phyloP scores from a whole-genome alignment of 768 basidiomycete genomes.

The Rhizopogon vesiculosus region DNA sequence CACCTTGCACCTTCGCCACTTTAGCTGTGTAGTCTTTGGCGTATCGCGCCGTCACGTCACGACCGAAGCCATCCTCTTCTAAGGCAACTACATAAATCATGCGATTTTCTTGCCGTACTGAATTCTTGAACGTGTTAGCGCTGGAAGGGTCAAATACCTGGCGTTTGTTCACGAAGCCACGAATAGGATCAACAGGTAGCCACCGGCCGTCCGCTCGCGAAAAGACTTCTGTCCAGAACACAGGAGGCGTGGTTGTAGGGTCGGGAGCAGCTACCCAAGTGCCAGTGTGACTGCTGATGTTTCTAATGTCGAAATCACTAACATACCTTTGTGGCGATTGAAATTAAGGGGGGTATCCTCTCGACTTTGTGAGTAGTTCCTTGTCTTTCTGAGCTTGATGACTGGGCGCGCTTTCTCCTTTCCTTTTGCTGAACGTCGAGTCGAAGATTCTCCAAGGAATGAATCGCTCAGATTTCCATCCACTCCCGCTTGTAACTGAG shows the following conservation, averaged over 20 bases:
- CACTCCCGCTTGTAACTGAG: neutral
- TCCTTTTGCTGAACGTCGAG: slow-evolving; percentile 42
- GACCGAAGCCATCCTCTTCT: slow-evolving; percentile 90
- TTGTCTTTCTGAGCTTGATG: slow-evolving; percentile 56
- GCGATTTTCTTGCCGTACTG: slow-evolving; percentile 57
- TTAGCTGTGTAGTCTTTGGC: slow-evolving; percentile 76
- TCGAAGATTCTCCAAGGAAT: slow-evolving; percentile 9
- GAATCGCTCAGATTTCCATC: neutral
- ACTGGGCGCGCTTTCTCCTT: slow-evolving; percentile 52
- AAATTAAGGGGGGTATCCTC: slow-evolving; percentile 18
- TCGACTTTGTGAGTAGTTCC: slow-evolving; percentile 44
- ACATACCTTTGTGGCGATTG: slow-evolving; percentile 1
- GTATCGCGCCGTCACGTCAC: slow-evolving; percentile 91
- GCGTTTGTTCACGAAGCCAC: slow-evolving; percentile 74
- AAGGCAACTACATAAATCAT: slow-evolving; percentile 92
- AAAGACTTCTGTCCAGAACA: slow-evolving; percentile 97
- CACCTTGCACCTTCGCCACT: slow-evolving; percentile 73
- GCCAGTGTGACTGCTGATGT: neutral
- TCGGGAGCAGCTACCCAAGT: slow-evolving; percentile 32
- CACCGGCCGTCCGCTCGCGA: slow-evolving; percentile 87
- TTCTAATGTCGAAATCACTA: neutral
- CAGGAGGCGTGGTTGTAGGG: slow-evolving; percentile 67
- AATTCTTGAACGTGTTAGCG: slow-evolving; percentile 7
- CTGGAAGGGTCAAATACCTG: slow-evolving; percentile 73
- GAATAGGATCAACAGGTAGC: slow-evolving; percentile 90